Evolutionary conservation across 2,329 filamentous ascomycete genomes (phyloP).

Genomic region (Sporothrix euskadiensis): DNA sequence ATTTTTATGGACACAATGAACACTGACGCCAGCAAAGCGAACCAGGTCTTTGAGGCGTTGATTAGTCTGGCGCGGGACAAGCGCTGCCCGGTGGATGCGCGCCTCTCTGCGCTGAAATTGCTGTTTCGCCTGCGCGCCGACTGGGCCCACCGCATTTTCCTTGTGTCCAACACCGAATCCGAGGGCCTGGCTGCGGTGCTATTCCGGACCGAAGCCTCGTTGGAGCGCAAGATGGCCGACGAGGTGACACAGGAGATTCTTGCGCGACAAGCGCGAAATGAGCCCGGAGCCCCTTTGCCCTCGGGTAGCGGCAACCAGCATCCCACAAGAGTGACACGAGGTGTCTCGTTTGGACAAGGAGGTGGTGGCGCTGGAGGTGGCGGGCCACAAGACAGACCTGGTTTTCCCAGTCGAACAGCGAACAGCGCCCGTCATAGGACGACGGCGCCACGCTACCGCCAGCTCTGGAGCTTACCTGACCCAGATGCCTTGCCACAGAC

Average conservation of each 20-base stretch:
- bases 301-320: conserved; percentile 39
- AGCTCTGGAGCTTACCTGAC: conserved; percentile 62
- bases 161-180: conserved; percentile 70
- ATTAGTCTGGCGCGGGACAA: conserved; percentile 63
- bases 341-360: conserved; percentile 54
- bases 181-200: conserved; percentile 71
- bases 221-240: conserved; percentile 53
- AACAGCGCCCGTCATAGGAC: conserved; percentile 43
- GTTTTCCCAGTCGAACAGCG: conserved; percentile 44
- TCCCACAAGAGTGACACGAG: conserved; percentile 38
- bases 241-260: conserved; percentile 49
- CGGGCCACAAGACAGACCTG: conserved; percentile 13
- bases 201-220: conserved; percentile 61
- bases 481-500: conserved; percentile 54
- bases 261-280: conserved; percentile 47
- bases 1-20: conserved; percentile 75
- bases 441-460: conserved; percentile 45
- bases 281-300: conserved; percentile 43
- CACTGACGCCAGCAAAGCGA: conserved; percentile 63
- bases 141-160: conserved; percentile 72
- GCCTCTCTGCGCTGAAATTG: conserved; percentile 72
- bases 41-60: conserved; percentile 62
- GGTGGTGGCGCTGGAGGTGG: background rate
- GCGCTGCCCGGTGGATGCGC: conserved; percentile 65
- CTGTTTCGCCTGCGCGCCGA: conserved; percentile 83